Base-by-base conservation (phyloP, 2,329 filamentous ascomycete species). In the Colletotrichum sp. region DNA sequence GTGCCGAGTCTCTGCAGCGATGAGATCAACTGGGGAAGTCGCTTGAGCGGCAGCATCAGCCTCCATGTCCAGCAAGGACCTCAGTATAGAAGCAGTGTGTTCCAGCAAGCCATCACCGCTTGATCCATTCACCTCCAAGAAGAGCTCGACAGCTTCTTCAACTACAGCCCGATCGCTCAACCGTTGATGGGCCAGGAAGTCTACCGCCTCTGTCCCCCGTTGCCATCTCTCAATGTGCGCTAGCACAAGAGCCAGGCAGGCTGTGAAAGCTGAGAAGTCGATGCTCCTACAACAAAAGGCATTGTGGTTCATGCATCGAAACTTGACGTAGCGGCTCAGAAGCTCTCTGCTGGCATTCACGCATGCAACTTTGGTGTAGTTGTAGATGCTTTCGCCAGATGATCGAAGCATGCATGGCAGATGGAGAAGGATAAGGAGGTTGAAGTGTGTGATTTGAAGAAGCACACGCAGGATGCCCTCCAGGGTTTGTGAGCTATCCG, bases 261-360 rank as follows among this genome's bases (percentile, higher is more conserved):
- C 84, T 76, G 84, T 77, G 7, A 87, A 80, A 2, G 83, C 84
- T 12, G 83, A 77, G 75, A 86, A 86, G 74, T 86, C 84, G 14
- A 83, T 78, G 2, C 79, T 72, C 1, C 82, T 81, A 61, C 79
- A 86, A 76, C 79, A 80, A 39, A 77, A 81, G 3, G 80, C 74
- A 13, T 80, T 73, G 1, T 74, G 77, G 39, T 83, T 81, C 77
- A 83, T 82, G 34, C 70, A 78, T 5, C 83, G 83, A 55, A 81
- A 79, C 5, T 79, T 71, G 70, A 84, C 79, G 66, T 83, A 85
- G n/a, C 83, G 83, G 8, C 75, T 74, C 4, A 87, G 66, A 2
- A 86, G 80, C 77, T 86, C 85, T 5, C 85, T 82, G 14, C 78
- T 80, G 6, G 84, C 83, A 36, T 82, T 84, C 13, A 83, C 81